Base-by-base conservation (phyloP, 2,329 filamentous ascomycete species). In the Colletotrichum sp. region DNA sequence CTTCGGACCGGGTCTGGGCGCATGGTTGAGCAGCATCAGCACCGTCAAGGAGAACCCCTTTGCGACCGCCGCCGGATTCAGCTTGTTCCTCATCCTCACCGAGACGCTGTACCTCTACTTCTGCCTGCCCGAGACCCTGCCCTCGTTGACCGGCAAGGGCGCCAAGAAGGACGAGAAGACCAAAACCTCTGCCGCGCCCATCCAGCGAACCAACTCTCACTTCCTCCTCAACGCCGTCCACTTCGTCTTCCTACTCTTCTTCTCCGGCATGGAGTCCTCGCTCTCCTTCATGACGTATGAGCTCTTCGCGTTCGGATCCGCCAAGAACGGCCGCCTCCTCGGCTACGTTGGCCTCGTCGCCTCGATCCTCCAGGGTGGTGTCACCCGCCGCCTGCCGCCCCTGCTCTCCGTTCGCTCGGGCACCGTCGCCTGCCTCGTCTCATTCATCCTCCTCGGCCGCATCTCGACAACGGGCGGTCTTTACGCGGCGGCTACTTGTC, bases 271-370 rank as follows among this genome's bases (percentile, higher is more conserved):
- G 94, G 97, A 99, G 83, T 98, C 98, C 84, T 98, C 96, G 1
- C 90, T 99, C 4, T 96, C 97, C 0, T 99, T 99, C 84, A 96
- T 99, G 92, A 98, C 96, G 0, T 98, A 97, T 80, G 96, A 98
- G 69, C 91, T 99, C 59, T 98, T 98, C 84, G 90, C 91, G 10
- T 97, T 97, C 82, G 91, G 89, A 13, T 94, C 96, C 1, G 91
- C 92, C 58, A 91, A 95, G 68, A 98, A 97, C 78, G 97, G 97
- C 18, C 92, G 93, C 13, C 89, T 99, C 3, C 92, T 99, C 3
- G 96, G 97, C 7, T 97, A 94, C 84, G 95, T 99, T 80, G 97
- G 97, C 0, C 91, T 99, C 4, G 90, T 98, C 8, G 96, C 97
- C 10, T 97, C 96, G 0, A 81, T 98, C n/a, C 91, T 99, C 5